Base-by-base conservation (phyloP, 148 eudicot species). In the Persicaria maculosa region DNA sequence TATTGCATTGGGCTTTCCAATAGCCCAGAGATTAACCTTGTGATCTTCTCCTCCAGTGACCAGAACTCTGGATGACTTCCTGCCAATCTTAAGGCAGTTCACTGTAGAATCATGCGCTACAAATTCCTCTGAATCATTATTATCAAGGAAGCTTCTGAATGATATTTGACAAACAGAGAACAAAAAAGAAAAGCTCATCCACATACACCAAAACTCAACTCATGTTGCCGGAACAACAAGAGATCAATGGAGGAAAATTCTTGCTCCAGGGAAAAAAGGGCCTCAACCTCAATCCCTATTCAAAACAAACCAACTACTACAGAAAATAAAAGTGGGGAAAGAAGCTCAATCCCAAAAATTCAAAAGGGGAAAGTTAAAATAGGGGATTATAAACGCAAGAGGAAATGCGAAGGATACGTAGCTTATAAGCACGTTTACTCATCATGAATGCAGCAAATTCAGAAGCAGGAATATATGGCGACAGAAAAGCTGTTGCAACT, bases 1-100 rank as follows among this genome's bases (percentile, higher is more conserved):
- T 77, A 92, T 79, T n/a, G 99, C 91, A 76, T 92, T 92, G 55
- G 99, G 99, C 77, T 95, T 95, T 78, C 99, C 99, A 81, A 95
- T 92, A 71, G 99, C 93, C 99, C 99, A 95, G 53, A 95, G 92
- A 79, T 95, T 95, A 76, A 95, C 99, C 85, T 92, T 92, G 75
- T 95, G 96, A 86, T 95, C 99, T 82, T 95, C 97, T 78, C 99
- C 99, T 68, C 99, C 99, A 57, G 99, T 95, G 31, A 95, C 90
- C 74, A 95, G 87, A 74, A 95, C 92, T 82, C 97, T 88, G 0
- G 99, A 95, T 74, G 99, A 86, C 83, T 92, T 95, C 84, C 93
- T 85, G 68, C 99, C 99, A 71, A 95, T 95, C 83, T 92, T 89
- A 25, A 95, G 83, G 85, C 99, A 95, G 81, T 95, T 95, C 14